phyloP scores from a whole-genome alignment of 352 stramenopile genomes.

The Vaucheria bursata region DNA sequence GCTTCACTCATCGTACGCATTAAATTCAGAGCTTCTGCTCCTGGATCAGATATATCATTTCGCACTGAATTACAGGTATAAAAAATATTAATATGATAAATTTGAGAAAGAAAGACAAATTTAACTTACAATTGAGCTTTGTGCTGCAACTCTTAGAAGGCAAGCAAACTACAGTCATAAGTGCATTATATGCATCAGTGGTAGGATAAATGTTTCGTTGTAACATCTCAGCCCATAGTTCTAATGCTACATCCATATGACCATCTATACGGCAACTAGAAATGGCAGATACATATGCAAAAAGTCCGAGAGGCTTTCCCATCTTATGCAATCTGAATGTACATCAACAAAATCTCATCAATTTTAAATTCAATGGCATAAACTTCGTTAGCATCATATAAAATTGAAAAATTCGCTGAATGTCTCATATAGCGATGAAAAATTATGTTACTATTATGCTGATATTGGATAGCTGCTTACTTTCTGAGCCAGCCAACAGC shows the following conservation, averaged over 20 bases:
- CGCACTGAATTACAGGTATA: too few species aligned
- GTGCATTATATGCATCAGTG: slow-evolving; percentile 2
- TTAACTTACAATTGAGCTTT: too few species aligned
- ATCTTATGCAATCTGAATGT: not conserved
- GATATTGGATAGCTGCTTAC: too few species aligned
- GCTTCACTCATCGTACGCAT: not conserved
- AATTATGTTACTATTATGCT: too few species aligned
- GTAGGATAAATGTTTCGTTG: not conserved
- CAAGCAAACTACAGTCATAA: slow-evolving; percentile 1
- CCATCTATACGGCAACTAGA: not conserved
- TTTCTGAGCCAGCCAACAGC: slow-evolving; percentile 2
- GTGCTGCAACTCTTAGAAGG: not conserved
- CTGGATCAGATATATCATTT: too few species aligned
- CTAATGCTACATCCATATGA: not conserved
- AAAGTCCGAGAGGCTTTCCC: not conserved
- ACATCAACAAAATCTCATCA: too few species aligned
- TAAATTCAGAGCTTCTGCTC: not conserved
- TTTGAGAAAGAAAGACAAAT: too few species aligned
- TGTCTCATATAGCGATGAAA: too few species aligned
- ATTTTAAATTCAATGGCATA: too few species aligned
- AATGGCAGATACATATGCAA: slow-evolving; percentile 4
- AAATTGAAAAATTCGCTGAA: too few species aligned
- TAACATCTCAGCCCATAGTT: not conserved
- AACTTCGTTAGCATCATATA: too few species aligned
- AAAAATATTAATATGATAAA: too few species aligned